Evolutionary conservation across 306 rosid genomes (phyloP).

Genomic region (Cicer bijugum): DNA sequence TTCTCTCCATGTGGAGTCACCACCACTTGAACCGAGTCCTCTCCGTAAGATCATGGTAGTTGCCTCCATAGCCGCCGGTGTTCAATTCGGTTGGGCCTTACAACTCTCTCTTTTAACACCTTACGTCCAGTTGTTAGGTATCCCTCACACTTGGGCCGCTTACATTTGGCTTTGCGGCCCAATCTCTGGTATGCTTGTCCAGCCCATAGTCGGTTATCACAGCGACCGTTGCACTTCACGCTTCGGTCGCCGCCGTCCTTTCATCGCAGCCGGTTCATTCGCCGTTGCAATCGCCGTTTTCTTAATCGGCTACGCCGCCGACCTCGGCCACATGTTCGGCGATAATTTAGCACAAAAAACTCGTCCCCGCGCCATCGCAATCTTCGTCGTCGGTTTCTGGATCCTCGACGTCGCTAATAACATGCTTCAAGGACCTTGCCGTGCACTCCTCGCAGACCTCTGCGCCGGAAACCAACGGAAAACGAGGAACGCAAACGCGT

Average conservation of each 20-base stretch:
- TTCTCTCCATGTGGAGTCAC: conserved; percentile 46
- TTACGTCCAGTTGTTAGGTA: conserved; percentile 74
- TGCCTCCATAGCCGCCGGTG: conserved; percentile 81
- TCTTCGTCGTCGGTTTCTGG: conserved; percentile 81
- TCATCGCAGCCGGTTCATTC: conserved; percentile 60
- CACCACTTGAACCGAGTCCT: conserved; percentile 40
- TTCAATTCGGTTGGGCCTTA: conserved; percentile 91
- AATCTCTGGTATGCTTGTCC: conserved; percentile 78
- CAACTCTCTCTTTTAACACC: conserved; percentile 86
- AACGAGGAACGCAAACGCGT: conserved; percentile 57
- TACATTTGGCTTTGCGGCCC: conserved; percentile 97
- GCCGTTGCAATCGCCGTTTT: conserved; percentile 71
- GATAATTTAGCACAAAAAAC: conserved; percentile 29
- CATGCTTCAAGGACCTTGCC: conserved; percentile 79
- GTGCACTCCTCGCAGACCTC: conserved; percentile 76
- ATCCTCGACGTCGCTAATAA: conserved; percentile 82
- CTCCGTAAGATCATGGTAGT: conserved; percentile 58
- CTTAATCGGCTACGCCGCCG: conserved; percentile 87
- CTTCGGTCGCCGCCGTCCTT: conserved; percentile 92
- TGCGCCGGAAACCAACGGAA: conserved; percentile 52
- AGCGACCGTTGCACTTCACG: conserved; percentile 83
- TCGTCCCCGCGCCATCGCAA: conserved; percentile 63
- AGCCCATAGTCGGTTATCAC: conserved; percentile 82
- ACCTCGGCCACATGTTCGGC: conserved; percentile 67
- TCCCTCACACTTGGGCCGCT: conserved; percentile 72